A percentile compares a stretch with the other conserved stretches of the same genome.
phyloP scores from a whole-genome alignment of 1,139 yeast genomes.

The Saccharomyces hybrid region DNA sequence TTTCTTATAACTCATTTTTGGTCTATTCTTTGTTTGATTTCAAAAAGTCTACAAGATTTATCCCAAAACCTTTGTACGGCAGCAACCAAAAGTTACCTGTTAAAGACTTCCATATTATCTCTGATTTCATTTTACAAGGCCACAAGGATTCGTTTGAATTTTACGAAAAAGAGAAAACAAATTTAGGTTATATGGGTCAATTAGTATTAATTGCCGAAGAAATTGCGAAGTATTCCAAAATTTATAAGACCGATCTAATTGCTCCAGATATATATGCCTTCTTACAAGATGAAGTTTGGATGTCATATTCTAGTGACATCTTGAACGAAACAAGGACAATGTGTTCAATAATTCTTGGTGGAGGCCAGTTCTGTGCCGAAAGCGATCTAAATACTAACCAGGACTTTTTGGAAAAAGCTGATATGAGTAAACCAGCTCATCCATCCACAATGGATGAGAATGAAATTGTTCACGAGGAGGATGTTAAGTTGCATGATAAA shows the following conservation, averaged over 20 bases:
- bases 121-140: slow-evolving; percentile 73
- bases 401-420: background rate
- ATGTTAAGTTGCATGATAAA: background rate
- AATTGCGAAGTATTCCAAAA: slow-evolving; percentile 75
- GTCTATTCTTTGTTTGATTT: slow-evolving; percentile 35
- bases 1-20: slow-evolving; percentile 78
- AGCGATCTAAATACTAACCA: slow-evolving; percentile 20
- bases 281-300: slow-evolving; percentile 57
- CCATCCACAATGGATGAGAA: background rate
- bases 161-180: slow-evolving; percentile 53
- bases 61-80: slow-evolving; percentile 4
- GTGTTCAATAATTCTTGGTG: slow-evolving; percentile 91
- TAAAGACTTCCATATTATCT: slow-evolving; percentile 59
- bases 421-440: background rate
- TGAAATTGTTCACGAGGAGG: background rate
- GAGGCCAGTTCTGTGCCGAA: slow-evolving; percentile 30
- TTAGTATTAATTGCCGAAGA: slow-evolving; percentile 92
- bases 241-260: slow-evolving; percentile 32
- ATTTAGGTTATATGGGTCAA: slow-evolving; percentile 97
- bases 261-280: slow-evolving; percentile 31
- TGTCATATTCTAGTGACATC: slow-evolving; percentile 73
- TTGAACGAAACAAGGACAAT: slow-evolving; percentile 86
- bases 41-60: slow-evolving; percentile 20
- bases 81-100: background rate
- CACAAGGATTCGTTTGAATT: slow-evolving; percentile 68